These are phyloP conservation scores for Blumeriella jaapii DNA, from an alignment of 2,329 filamentous ascomycete genomes.

Conservation along the genomic window DNA sequence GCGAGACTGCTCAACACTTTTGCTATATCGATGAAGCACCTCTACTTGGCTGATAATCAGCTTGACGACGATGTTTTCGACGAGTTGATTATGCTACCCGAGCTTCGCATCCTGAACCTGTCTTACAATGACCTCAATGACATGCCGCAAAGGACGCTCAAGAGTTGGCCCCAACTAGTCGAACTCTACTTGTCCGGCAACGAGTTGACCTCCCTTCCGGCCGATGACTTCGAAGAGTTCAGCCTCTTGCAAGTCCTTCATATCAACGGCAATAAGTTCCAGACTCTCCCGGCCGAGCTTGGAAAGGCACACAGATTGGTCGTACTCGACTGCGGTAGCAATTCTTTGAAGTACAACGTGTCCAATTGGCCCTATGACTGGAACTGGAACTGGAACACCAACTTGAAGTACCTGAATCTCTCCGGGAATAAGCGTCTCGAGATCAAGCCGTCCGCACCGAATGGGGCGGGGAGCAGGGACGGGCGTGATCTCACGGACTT, in stretches of 20 bases:
- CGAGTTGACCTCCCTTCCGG: conserved; percentile 79
- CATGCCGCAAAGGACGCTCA: conserved; percentile 78
- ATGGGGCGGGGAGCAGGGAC: conserved; percentile 56
- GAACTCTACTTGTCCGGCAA: conserved; percentile 95
- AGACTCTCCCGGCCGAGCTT: conserved; percentile 87
- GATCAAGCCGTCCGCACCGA: conserved; percentile 66
- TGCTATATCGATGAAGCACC: conserved; percentile 68
- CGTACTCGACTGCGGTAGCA: conserved; percentile 89
- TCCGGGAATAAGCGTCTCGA: conserved; percentile 95
- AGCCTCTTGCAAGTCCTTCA: conserved; percentile 81
- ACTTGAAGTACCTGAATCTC: conserved; percentile 87
- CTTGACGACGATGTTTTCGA: conserved; percentile 93
- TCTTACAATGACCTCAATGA: conserved; percentile 94
- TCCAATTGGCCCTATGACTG: conserved; percentile 98
- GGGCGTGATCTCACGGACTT: conserved; percentile 78
- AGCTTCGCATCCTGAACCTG: conserved; percentile 80
- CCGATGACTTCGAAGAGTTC: conserved; percentile 86
- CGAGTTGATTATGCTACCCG: conserved; percentile 69
- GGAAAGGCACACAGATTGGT: conserved; percentile 87
- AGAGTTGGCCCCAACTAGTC: conserved; percentile 77
- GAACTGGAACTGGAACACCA: conserved; percentile 99
- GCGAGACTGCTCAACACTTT: conserved; percentile 77
- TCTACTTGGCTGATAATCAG: conserved; percentile 88
- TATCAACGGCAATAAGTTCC: conserved; percentile 97
- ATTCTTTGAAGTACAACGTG: conserved; percentile 94